These are phyloP conservation scores for Musa troglodytarum DNA, from an alignment of 176 grass and related monocot species.

Conservation along the genomic window DNA sequence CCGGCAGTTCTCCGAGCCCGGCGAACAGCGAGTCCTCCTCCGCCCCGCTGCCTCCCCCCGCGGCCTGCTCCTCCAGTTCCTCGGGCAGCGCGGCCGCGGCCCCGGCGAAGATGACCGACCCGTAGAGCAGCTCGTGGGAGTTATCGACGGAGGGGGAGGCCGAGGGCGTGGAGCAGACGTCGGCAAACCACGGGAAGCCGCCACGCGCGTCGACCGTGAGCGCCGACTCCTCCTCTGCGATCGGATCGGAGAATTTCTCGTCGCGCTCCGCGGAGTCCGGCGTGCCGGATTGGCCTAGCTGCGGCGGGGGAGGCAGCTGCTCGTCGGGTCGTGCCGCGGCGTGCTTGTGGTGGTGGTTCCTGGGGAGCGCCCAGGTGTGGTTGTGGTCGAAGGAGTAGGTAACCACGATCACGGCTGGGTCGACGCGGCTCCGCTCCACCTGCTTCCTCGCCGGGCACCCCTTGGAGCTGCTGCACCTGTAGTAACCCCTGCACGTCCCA, in stretches of 20 bases:
- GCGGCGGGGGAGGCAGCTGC: background rate
- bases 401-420: background rate
- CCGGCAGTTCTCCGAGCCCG: slow-evolving; percentile 75
- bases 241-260: background rate
- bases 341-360: background rate
- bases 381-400: background rate
- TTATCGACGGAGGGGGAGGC: slow-evolving; percentile 14
- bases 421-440: slow-evolving; percentile 1
- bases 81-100: slow-evolving; percentile 21
- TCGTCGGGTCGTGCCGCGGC: background rate
- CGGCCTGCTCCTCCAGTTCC: slow-evolving; percentile 38
- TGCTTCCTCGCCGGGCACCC: slow-evolving; percentile 3
- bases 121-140: background rate
- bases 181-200: slow-evolving; percentile 71
- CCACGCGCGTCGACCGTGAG: background rate
- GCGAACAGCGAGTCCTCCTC: slow-evolving; percentile 77
- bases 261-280: background rate
- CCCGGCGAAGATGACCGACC: slow-evolving; percentile 14
- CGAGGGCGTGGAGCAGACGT: slow-evolving; percentile 39
- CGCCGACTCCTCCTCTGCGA: background rate
- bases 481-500: background rate
- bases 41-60: slow-evolving; percentile 6
- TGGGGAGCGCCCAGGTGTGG: background rate
- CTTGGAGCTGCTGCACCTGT: slow-evolving; percentile 3
- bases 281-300: background rate